These are phyloP conservation scores for Rosa multiflora DNA, from an alignment of 306 rosid genomes.

Conservation along the genomic window DNA sequence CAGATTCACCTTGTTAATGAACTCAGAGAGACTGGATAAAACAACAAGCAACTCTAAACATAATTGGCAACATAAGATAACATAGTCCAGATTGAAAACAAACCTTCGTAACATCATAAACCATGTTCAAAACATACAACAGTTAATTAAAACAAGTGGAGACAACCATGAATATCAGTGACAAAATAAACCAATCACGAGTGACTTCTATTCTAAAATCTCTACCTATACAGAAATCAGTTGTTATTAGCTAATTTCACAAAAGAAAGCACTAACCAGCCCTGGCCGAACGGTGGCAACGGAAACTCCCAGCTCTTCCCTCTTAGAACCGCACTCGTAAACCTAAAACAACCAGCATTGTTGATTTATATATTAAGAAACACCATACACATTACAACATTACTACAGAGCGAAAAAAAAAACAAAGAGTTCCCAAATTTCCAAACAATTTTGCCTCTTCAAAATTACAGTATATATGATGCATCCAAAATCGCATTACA, in stretches of 20 bases:
- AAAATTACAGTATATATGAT: neutral
- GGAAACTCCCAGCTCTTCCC: constrained; percentile 91
- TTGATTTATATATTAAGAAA: neutral
- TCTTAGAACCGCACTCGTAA: constrained; percentile 85
- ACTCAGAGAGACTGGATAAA: neutral
- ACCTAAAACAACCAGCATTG: constrained; percentile 49
- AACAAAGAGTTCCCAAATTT: neutral
- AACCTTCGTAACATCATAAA: neutral
- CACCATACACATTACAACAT: neutral
- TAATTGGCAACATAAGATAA: neutral
- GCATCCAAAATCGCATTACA: neutral
- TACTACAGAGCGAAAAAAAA: neutral
- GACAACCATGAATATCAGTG: neutral
- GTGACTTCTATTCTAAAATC: neutral
- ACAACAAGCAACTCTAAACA: neutral
- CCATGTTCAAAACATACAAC: neutral
- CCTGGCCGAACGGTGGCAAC: constrained; percentile 95
- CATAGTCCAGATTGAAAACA: neutral
- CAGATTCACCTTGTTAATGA: neutral
- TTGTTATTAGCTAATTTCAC: constrained; percentile 9
- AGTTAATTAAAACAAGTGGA: neutral
- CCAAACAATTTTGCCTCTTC: neutral
- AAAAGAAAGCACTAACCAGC: constrained; percentile 69
- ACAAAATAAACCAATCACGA: neutral
- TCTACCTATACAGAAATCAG: neutral